Percentiles rank a stretch among this genome's conserved stretches.
These are phyloP conservation scores for Microascus cirrosus DNA, from an alignment of 2,329 filamentous ascomycete species.

Conservation along the genomic window DNA sequence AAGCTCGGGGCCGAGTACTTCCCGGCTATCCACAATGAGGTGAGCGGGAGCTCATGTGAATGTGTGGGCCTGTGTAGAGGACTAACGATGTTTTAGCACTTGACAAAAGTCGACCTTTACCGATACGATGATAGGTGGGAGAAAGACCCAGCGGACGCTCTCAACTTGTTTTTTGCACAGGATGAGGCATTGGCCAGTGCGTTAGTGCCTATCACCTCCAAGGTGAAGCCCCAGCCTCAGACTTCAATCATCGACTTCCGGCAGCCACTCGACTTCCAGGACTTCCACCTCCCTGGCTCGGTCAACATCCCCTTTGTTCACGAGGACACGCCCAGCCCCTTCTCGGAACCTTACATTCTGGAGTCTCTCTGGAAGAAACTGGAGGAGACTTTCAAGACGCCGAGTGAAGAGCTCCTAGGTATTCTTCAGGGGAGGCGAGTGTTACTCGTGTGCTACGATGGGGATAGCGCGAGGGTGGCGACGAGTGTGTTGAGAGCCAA, in stretches of 20 bases:
- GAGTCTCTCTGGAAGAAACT: conserved; percentile 34
- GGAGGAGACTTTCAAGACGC: conserved; percentile 26
- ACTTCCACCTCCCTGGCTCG: conserved; percentile 29
- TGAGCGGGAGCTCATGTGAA: conserved; percentile 7
- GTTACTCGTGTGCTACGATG: conserved; percentile 40
- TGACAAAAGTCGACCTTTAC: conserved; percentile 37
- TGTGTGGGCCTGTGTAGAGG: neutral
- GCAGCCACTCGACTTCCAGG: conserved; percentile 25
- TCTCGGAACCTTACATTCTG: conserved; percentile 29
- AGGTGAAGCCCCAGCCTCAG: conserved; percentile 10
- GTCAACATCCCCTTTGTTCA: conserved; percentile 31
- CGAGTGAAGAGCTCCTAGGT: conserved; percentile 9
- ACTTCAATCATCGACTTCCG: conserved; percentile 32
- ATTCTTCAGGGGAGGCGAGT: conserved; percentile 21
- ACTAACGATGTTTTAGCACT: conserved; percentile 17
- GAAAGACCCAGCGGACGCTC: conserved; percentile 23
- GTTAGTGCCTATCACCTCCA: conserved; percentile 12
- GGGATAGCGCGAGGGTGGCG: conserved; percentile 41
- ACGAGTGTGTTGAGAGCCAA: conserved; percentile 40
- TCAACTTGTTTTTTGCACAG: conserved; percentile 21
- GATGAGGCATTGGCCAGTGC: conserved; percentile 13
- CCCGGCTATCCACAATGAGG: conserved; percentile 30
- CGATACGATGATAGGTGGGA: conserved; percentile 47
- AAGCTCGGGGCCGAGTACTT: conserved; percentile 38
- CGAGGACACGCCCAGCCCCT: conserved; percentile 26